A percentile compares a stretch with the other conserved stretches of the same genome.
Conservation (phyloP, 2,329 filamentous ascomycete genomes). For the Calonectria crousiana region DNA sequence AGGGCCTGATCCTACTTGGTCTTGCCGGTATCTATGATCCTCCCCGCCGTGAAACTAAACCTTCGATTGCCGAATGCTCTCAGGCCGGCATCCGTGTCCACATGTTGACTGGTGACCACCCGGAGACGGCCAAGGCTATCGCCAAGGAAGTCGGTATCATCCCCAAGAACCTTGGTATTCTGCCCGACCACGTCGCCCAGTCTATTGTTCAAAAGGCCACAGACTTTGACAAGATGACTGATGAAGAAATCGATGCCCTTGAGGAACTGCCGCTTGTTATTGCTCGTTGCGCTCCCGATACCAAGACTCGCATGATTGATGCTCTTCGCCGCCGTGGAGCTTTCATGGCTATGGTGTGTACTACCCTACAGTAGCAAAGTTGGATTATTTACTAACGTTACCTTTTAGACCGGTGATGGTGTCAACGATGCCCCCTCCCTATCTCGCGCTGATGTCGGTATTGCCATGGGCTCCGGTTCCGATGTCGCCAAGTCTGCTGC, state of each 20-base stretch:
- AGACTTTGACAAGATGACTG: constrained; percentile 82
- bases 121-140: constrained; percentile 82
- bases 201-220: constrained; percentile 80
- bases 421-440: constrained; percentile 89
- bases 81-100: constrained; percentile 82
- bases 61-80: constrained; percentile 77
- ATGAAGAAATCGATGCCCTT: constrained; percentile 80
- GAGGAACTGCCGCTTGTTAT: constrained; percentile 84
- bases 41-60: constrained; percentile 83
- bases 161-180: constrained; percentile 68
- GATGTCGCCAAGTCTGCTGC: constrained; percentile 88
- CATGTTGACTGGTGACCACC: constrained; percentile 88
- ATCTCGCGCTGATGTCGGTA: constrained; percentile 85
- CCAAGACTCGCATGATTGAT: constrained; percentile 92
- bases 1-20: constrained; percentile 79
- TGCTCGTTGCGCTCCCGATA: constrained; percentile 85
- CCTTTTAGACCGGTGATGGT: constrained; percentile 76
- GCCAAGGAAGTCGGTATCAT: constrained; percentile 84
- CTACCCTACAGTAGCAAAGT: too few relatives aligned
- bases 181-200: constrained; percentile 73
- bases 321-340: constrained; percentile 81
- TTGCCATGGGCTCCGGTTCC: constrained; percentile 90
- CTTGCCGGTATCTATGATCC: constrained; percentile 89
- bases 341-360: constrained; percentile 78
- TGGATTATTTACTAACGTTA: background rate